Evolutionary conservation across 176 grass and related monocot species (phyloP), one percentile per base, ranked within the genome.

Genomic region (Thalia dealbata): DNA sequence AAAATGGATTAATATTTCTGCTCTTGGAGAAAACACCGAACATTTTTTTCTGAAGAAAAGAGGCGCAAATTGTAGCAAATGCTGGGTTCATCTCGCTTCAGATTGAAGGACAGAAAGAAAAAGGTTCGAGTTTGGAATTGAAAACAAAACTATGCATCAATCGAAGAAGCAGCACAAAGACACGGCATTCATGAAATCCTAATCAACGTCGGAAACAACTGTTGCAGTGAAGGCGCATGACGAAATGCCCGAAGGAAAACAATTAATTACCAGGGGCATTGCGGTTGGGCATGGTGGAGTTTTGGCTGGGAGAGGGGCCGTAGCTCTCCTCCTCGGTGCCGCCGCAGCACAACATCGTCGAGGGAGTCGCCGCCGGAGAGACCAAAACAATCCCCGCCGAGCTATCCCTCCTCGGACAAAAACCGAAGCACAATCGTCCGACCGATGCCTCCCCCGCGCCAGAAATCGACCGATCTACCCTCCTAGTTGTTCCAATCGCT

Each of bases 291-390:
- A 82, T 76, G 28, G 82, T 58, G 2, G 76, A n/a, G 6, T 73
- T 61, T 8, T 81, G 61, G 73, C 79, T 82, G 3, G 73, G 73
- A 41, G 82, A 73, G 32, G 80, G 73, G 0, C 76, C 67, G 7
- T 52, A 80, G 6, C n/a, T 42, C 1, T 85, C 87, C 52, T 89
- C 76, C 76, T 88, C 46, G 0, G 10, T 54, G 1, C 72, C 76
- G 10, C 79, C 61, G 25, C 86, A 79, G 76, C 86, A 88, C 42
- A 79, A 71, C 81, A 84, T 88, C 18, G 16, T 45, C 58, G 41
- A 38, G 10, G 6, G 16, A 38, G 32, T 4, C 32, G 32, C 32
- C 2, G 48, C 30, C 64, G 52, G 42, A 44, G 45, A 48, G 21
- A 15, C 18, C 10, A 16, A 22, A 9, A 0, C 18, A 68, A 44